Conservation (phyloP, 352 stramenopile species). For the Halophytophthora polymorphica region DNA sequence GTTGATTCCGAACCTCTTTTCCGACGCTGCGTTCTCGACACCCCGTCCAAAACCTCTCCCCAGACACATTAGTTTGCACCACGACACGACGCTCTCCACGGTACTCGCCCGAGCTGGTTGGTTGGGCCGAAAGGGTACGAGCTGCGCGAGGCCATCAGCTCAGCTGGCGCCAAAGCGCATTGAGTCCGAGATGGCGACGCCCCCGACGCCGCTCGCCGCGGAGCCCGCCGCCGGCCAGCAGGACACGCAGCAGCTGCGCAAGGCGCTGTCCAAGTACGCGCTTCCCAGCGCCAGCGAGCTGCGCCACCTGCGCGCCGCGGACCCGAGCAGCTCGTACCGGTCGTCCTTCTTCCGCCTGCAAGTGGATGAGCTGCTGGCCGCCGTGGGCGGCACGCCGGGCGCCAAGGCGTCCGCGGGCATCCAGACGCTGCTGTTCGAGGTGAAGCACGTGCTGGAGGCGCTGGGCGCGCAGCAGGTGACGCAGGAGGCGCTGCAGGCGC, state of each 20-base stretch:
- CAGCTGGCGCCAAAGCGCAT: no score
- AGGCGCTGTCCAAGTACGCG: slow-evolving; percentile 85
- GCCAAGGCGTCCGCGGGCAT: slow-evolving; percentile 43
- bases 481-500: slow-evolving; percentile 56
- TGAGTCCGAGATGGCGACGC: not conserved
- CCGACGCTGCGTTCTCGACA: no score
- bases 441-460: slow-evolving; percentile 73
- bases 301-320: slow-evolving; percentile 68
- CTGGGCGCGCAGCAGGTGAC: slow-evolving; percentile 74
- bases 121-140: no score
- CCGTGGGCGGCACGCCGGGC: slow-evolving; percentile 53
- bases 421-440: slow-evolving; percentile 73
- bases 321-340: slow-evolving; percentile 70
- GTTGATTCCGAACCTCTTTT: no score
- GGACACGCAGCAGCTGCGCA: slow-evolving; percentile 57
- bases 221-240: slow-evolving; percentile 14
- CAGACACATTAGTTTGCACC: no score
- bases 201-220: not conserved
- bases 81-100: no score
- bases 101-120: no score
- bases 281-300: slow-evolving; percentile 86
- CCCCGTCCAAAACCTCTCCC: no score
- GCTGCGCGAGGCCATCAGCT: no score
- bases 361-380: slow-evolving; percentile 81
- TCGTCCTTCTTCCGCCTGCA: slow-evolving; percentile 87